Percentiles rank a stretch among this genome's conserved stretches.
Evolutionary conservation across 1,284 basidiomycete species (phyloP).

Genomic region (Schizophyllum commune): DNA sequence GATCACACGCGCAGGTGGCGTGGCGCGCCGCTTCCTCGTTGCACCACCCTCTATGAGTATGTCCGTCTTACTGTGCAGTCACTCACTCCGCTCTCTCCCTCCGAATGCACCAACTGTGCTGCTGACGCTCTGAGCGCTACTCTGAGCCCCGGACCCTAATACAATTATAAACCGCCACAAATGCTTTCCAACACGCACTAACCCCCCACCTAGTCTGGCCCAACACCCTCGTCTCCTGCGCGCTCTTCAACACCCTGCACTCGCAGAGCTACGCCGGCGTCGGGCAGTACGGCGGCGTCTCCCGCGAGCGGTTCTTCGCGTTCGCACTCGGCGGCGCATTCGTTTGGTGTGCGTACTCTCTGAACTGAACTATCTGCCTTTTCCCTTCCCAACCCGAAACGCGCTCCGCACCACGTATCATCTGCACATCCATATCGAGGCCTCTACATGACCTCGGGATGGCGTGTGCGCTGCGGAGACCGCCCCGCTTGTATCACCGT

Average conservation of each 20-base stretch:
- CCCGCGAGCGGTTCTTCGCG: background rate
- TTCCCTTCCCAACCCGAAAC: background rate
- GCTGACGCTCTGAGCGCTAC: background rate
- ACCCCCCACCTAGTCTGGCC: conserved; percentile 56
- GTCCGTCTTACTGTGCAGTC: conserved; percentile 9
- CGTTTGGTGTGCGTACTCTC: conserved; percentile 1
- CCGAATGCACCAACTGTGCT: background rate
- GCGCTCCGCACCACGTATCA: background rate
- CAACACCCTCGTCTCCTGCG: conserved; percentile 68
- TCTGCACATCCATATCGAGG: too few species aligned
- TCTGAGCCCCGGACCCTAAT: too few species aligned
- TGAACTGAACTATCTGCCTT: background rate
- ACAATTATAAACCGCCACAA: conserved; percentile 4
- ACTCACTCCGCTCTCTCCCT: background rate
- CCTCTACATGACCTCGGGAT: too few species aligned
- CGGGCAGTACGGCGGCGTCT: background rate
- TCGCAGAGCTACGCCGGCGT: conserved; percentile 54
- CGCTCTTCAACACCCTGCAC: conserved; percentile 69
- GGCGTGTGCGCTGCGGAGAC: too few species aligned
- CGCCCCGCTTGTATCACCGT: too few species aligned
- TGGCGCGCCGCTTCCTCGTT: conserved; percentile 61
- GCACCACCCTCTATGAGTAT: conserved; percentile 70
- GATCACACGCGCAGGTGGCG: conserved; percentile 22
- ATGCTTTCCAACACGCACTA: conserved; percentile 2
- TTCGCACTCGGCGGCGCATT: conserved; percentile 1